Conservation (phyloP, 1,284 basidiomycete genomes). For the Ustilago vetiveriae region DNA sequence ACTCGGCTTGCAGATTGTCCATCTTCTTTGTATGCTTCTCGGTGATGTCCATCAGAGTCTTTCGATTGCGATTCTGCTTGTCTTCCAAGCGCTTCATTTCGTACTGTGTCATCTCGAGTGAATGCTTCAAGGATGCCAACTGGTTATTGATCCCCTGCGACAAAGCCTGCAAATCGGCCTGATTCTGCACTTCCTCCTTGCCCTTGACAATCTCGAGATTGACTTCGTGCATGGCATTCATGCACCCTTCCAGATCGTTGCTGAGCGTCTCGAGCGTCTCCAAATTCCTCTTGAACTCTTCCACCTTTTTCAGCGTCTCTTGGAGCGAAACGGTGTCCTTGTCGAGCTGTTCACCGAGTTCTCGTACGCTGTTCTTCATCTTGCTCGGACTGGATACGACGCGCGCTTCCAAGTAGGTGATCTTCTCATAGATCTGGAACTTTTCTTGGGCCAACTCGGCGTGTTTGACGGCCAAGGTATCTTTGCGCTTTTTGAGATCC, state of each 20-base stretch:
- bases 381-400: slow-evolving; percentile 53
- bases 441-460: slow-evolving; percentile 53
- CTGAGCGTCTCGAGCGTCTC: slow-evolving; percentile 48
- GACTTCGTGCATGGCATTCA: slow-evolving; percentile 56
- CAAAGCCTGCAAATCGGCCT: slow-evolving; percentile 33
- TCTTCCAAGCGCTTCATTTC: slow-evolving; percentile 48
- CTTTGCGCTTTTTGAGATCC: slow-evolving; percentile 50
- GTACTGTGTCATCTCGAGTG: slow-evolving; percentile 48
- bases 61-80: slow-evolving; percentile 45
- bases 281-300: slow-evolving; percentile 47
- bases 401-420: slow-evolving; percentile 57
- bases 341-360: slow-evolving; percentile 72
- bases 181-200: slow-evolving; percentile 47
- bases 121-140: slow-evolving; percentile 40
- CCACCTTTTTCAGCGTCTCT: slow-evolving; percentile 78
- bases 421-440: slow-evolving; percentile 52
- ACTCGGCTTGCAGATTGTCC: slow-evolving; percentile 41
- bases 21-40: slow-evolving; percentile 46
- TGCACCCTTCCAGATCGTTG: slow-evolving; percentile 45
- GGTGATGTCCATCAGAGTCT: slow-evolving; percentile 46
- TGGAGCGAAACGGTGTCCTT: slow-evolving; percentile 77
- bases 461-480: slow-evolving; percentile 46
- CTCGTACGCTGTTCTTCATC: slow-evolving; percentile 47
- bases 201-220: slow-evolving; percentile 52
- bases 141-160: slow-evolving; percentile 47